Conservation (phyloP, 306 rosid species). For the Trichosanthes cucumerina region DNA sequence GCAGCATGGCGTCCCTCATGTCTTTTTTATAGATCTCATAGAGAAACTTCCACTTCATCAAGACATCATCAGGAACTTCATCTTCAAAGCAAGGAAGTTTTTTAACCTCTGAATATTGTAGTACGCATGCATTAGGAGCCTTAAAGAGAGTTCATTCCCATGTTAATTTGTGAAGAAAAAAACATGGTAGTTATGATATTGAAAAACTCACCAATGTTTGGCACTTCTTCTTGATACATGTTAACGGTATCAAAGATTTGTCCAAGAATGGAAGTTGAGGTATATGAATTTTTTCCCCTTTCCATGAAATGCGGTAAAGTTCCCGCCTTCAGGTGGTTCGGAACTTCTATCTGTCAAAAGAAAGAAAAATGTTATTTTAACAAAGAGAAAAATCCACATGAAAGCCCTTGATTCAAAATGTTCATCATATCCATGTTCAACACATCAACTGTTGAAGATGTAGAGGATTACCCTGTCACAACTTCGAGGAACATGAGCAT, state of each 20-base stretch:
- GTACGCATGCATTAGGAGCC: background rate
- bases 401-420: background rate
- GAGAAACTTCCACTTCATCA: slow-evolving; percentile 26
- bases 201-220: slow-evolving; percentile 27
- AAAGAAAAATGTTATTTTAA: background rate
- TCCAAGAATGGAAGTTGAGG: slow-evolving; percentile 59
- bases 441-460: background rate
- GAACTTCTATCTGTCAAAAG: slow-evolving; percentile 40
- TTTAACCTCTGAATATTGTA: slow-evolving; percentile 28
- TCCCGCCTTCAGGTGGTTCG: slow-evolving; percentile 25
- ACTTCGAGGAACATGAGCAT: background rate
- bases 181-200: background rate
- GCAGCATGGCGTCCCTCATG: slow-evolving; percentile 20
- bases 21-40: slow-evolving; percentile 26
- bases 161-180: background rate
- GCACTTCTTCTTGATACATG: slow-evolving; percentile 17
- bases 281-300: slow-evolving; percentile 22
- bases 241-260: slow-evolving; percentile 44
- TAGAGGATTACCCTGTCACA: background rate
- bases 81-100: slow-evolving; percentile 48
- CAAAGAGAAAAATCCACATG: background rate
- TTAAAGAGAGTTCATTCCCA: background rate
- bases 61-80: slow-evolving; percentile 26
- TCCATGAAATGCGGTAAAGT: slow-evolving; percentile 63
- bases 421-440: background rate